phyloP scores from a whole-genome alignment of 2,329 filamentous ascomycete species.

The Trichoderma citrinoviride region DNA sequence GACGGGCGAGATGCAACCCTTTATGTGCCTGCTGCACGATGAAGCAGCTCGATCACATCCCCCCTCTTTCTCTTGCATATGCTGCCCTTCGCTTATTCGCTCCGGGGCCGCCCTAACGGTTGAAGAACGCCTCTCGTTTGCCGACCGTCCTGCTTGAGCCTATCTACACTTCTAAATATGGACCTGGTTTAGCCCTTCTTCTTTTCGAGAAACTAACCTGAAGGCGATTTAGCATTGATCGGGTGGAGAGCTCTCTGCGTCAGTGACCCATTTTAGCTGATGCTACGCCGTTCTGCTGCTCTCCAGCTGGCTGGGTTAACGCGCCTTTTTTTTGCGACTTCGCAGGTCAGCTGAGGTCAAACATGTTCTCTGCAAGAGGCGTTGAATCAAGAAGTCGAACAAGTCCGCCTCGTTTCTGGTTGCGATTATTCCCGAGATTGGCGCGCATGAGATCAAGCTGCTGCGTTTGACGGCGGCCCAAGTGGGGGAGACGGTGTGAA shows the following conservation, averaged over 20 bases:
- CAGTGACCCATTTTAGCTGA: constrained; percentile 8
- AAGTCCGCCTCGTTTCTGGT: background rate
- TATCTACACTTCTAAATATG: constrained; percentile 10
- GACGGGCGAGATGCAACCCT: constrained; percentile 9
- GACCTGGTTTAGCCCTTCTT: background rate
- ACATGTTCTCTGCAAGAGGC: background rate
- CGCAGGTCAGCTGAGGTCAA: constrained; percentile 14
- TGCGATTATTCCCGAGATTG: background rate
- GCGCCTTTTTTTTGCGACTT: constrained; percentile 5
- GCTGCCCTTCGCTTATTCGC: constrained; percentile 17
- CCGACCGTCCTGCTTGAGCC: background rate
- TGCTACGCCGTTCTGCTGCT: background rate
- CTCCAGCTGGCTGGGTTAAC: constrained; percentile 5
- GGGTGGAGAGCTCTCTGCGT: constrained; percentile 12
- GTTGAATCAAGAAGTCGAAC: background rate
- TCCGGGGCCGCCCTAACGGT: background rate
- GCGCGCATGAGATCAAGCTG: background rate
- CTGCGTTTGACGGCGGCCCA: background rate
- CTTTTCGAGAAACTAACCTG: background rate
- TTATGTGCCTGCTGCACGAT: constrained; percentile 17
- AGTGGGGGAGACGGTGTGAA: background rate
- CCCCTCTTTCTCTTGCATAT: background rate
- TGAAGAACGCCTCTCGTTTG: background rate
- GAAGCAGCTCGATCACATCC: constrained; percentile 8
- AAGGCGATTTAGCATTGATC: constrained; percentile 8